These are phyloP conservation scores for Aspergillus versicolor DNA, from an alignment of 2,329 filamentous ascomycete genomes.

Conservation along the genomic window DNA sequence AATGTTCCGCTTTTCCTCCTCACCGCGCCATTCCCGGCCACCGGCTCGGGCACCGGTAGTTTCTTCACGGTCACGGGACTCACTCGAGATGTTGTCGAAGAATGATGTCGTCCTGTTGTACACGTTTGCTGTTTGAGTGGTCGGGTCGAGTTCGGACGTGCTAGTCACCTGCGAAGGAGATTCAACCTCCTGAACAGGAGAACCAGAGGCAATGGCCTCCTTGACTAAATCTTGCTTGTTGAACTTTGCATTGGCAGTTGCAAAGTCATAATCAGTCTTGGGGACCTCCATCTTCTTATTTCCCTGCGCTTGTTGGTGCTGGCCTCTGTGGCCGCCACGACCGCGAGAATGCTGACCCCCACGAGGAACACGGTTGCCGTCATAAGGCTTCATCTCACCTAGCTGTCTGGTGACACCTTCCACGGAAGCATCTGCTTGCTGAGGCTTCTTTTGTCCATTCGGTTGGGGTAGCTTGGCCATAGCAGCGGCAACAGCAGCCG, in stretches of 20 bases:
- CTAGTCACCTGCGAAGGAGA: slow-evolving; percentile 49
- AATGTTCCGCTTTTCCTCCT: slow-evolving; percentile 93
- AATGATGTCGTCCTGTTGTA: slow-evolving; percentile 92
- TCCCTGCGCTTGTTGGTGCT: slow-evolving; percentile 41
- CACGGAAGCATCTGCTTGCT: slow-evolving; percentile 33
- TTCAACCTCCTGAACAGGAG: slow-evolving; percentile 57
- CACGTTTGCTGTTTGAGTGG: slow-evolving; percentile 34
- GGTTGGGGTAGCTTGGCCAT: slow-evolving; percentile 52
- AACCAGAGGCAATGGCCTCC: slow-evolving; percentile 78
- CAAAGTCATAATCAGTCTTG: slow-evolving; percentile 89
- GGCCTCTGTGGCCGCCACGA: slow-evolving; percentile 46
- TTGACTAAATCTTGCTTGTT: slow-evolving; percentile 85
- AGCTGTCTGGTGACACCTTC: slow-evolving; percentile 47
- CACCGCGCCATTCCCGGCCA: slow-evolving; percentile 82
- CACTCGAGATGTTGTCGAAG: slow-evolving; percentile 97
- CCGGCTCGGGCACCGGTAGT: slow-evolving; percentile 65
- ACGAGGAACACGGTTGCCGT: slow-evolving; percentile 36
- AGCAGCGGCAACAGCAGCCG: slow-evolving; percentile 50
- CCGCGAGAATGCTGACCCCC: slow-evolving; percentile 44
- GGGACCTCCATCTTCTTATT: slow-evolving; percentile 81
- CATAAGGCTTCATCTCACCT: slow-evolving; percentile 46
- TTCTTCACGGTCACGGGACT: slow-evolving; percentile 83
- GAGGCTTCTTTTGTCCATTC: slow-evolving; percentile 33
- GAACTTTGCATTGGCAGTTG: slow-evolving; percentile 80
- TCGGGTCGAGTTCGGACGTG: slow-evolving; percentile 35